These are phyloP conservation scores for Agaricus blazei DNA, from an alignment of 768 basidiomycete species.

Conservation along the genomic window DNA sequence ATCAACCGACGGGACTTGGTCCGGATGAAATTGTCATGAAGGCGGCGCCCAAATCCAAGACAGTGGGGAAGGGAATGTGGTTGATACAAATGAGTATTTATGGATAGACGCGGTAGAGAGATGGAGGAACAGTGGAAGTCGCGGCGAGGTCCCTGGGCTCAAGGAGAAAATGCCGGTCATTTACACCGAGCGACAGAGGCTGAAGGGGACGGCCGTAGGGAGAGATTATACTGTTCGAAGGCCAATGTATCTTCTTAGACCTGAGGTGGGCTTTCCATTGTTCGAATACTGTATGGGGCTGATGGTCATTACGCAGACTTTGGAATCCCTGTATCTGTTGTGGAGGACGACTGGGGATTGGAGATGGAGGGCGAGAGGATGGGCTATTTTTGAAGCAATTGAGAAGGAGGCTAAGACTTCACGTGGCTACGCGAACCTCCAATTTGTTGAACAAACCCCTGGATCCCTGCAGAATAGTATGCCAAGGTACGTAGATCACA, in stretches of 20 bases:
- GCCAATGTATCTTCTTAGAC: conserved; percentile 53
- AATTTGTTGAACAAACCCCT: conserved; percentile 38
- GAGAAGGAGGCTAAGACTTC: conserved; percentile 52
- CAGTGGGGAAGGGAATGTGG: not conserved
- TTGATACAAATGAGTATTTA: conserved; percentile 17
- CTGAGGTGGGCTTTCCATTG: conserved; percentile 50
- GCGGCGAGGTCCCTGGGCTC: conserved; percentile 50
- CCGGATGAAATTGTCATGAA: conserved; percentile 54
- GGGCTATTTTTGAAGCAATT: conserved; percentile 66
- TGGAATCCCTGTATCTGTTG: conserved; percentile 69
- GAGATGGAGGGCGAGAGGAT: conserved; percentile 68
- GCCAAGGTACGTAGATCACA: conserved; percentile 55
- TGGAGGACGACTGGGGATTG: conserved; percentile 66
- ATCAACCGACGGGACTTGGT: conserved; percentile 62
- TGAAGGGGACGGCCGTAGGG: conserved; percentile 18
- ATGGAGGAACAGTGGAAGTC: conserved; percentile 43
- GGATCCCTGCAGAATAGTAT: conserved; percentile 46
- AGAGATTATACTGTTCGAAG: conserved; percentile 53
- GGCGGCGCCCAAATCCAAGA: not conserved
- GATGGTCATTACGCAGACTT: conserved; percentile 37
- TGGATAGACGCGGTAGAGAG: conserved; percentile 48
- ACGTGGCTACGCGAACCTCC: conserved; percentile 58
- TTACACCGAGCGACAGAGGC: conserved; percentile 24
- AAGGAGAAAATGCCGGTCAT: conserved; percentile 36
- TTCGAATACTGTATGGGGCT: not conserved